A percentile compares a stretch with the other conserved stretches of the same genome.
Conservation (phyloP, 768 basidiomycete genomes). For the Filobasidium floriforme region DNA sequence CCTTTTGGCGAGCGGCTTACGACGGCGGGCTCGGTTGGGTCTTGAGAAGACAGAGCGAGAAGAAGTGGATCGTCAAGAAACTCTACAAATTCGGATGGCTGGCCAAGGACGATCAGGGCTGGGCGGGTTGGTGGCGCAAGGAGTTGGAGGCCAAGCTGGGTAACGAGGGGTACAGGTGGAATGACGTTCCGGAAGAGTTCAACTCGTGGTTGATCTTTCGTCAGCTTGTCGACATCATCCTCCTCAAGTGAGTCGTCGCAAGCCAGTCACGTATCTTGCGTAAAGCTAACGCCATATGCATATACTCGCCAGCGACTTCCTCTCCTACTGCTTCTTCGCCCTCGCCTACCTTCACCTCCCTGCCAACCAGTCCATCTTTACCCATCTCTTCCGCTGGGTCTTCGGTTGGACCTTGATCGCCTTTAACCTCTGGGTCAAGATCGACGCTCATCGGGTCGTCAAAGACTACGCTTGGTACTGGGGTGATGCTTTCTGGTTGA, state of each 20-base stretch:
- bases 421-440: conserved; percentile 98
- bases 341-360: conserved; percentile 87
- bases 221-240: conserved; percentile 88
- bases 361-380: conserved; percentile 59
- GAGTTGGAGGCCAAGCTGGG: conserved; percentile 92
- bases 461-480: conserved; percentile 99
- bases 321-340: conserved; percentile 90
- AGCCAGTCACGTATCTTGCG: too few relatives aligned
- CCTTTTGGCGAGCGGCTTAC: conserved; percentile 86
- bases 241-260: conserved; percentile 74
- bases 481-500: conserved; percentile 50
- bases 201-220: conserved; percentile 95
- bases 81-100: conserved; percentile 78
- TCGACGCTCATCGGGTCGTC: conserved; percentile 92
- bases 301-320: conserved; percentile 75
- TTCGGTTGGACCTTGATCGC: conserved; percentile 74
- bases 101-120: conserved; percentile 58
- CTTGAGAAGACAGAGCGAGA: conserved; percentile 89
- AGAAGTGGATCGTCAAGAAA: conserved; percentile 80
- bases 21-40: conserved; percentile 91
- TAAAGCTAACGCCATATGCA: too few relatives aligned
- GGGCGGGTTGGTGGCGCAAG: conserved; percentile 69
- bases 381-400: conserved; percentile 81
- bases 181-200: conserved; percentile 86
- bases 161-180: conserved; percentile 76